Percentiles rank a stretch among this genome's conserved stretches.
Conservation (phyloP, 441 rosid species). For the Erodium texanum region DNA sequence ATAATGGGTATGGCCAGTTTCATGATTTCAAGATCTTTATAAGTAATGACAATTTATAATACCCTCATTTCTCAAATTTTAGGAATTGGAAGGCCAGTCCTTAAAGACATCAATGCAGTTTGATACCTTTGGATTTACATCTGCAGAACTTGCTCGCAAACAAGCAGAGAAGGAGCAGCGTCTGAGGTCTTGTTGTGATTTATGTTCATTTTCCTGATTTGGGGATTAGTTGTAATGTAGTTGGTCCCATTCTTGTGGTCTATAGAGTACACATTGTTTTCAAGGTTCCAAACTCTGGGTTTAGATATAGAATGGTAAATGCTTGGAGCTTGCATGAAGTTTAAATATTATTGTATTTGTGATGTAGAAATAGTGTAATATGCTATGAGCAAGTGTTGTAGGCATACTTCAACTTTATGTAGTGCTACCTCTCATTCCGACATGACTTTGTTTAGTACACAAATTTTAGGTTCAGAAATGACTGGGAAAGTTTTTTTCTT, state of each 20-base stretch:
- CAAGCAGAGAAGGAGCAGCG: constrained; percentile 85
- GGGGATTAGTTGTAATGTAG: constrained; percentile 1
- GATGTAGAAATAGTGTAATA: constrained; percentile 4
- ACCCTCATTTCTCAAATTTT: constrained; percentile 19
- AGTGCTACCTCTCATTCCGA: background rate
- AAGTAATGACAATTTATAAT: background rate
- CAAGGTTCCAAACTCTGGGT: background rate
- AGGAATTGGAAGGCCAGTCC: constrained; percentile 77
- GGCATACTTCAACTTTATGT: background rate
- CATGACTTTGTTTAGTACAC: background rate
- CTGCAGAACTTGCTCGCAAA: constrained; percentile 78
- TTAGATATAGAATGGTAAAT: background rate
- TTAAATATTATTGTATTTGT: background rate
- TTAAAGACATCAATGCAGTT: constrained; percentile 71
- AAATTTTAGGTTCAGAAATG: background rate
- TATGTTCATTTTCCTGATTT: constrained; percentile 16
- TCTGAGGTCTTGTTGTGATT: constrained; percentile 42
- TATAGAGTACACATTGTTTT: constrained; percentile 12
- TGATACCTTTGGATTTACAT: constrained; percentile 97
- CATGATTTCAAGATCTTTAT: background rate
- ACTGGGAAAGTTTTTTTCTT: too few relatives aligned
- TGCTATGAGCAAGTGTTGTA: background rate
- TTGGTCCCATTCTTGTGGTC: constrained; percentile 14
- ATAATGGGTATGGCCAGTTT: background rate
- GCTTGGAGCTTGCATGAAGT: background rate